Base-by-base conservation (phyloP, 1,284 basidiomycete genomes). In the Tranzscheliella williamsii region DNA sequence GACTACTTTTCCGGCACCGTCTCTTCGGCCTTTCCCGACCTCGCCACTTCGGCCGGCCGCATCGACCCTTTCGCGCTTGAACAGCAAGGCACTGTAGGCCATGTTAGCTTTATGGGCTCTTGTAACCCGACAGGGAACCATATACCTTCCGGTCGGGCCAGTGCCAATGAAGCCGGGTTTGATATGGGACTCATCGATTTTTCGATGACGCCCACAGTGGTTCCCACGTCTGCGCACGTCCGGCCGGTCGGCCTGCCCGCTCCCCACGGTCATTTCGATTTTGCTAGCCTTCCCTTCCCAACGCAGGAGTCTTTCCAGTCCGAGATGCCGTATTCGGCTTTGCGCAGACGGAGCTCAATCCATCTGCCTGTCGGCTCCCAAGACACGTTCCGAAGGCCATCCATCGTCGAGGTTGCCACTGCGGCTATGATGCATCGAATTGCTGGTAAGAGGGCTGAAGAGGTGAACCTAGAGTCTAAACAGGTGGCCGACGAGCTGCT, bases 201-300 rank as follows among this genome's bases (percentile, higher is more conserved):
- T 18, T 17, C 43, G 5, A 41, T 37, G n/a, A 21, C 48, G 21
- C 61, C 49, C 0, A 50, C 46, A 7, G 37, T 53, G n/a, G 54
- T 58, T 4, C 61, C 61, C n/a, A 64, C 61, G 2, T 64, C 61
- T 38, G 61, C 61, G 1, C 61, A 64, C n/a, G 61, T 64, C 24
- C 54, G 61, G 22, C 61, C 54, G 3, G 33, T 64, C 17, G 61
- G 58, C 32, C 50, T 64, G 11, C 61, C 61, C 6, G 61, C 54
- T 9, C 61, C 61, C 7, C 54, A 64, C 20, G 61, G 54, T 16
- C 54, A 57, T 36, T 63, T 63, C 46, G 61, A 64, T 43, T 64
- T 57, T 42, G 61, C 61, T 13, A 54, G 50, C 41, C 35, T 64
- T 9, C 61, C 61, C 4, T 64, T 64, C 29, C 61, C 61, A 2